Evolutionary conservation across 2,329 filamentous ascomycete genomes (phyloP), one percentile per base, ranked within the genome.

Genomic region (Chaetomium globosum): DNA sequence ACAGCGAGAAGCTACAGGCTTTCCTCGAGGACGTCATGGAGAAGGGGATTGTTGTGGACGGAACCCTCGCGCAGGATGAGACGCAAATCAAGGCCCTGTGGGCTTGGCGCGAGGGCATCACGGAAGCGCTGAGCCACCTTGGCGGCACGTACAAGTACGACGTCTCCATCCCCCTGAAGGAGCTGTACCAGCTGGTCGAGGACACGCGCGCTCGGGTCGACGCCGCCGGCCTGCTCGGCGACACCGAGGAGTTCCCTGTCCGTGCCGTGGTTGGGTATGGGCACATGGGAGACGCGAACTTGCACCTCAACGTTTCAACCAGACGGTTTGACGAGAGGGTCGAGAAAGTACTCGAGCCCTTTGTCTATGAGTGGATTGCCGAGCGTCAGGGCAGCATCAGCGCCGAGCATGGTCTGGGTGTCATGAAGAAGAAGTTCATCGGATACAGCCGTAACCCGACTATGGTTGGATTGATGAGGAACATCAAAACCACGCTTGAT

Each of bases 61-160:
- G 95, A 68, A 93, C 97, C 10, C 82, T 98, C 48, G 95, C 95
- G 1, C 90, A 98, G 78, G 91, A 97, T 74, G 92, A 96, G 78
- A 96, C 94, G 1, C 96, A 99, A 78, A 85, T 91, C 70, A 87
- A 87, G 74, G 83, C 89, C 3, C 84, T 99, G 59, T 99, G 95
- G 95, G 84, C 86, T 65, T 98, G 93, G 87, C 88, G 95, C 69
- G 95, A 99, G 81, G 92, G 93, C 71, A 92, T 99, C 71, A 89
- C 93, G 0, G 95, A 99, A 80, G 88, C 89, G 54, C 82, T 96
- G 30, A 91, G 91, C 68, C 93, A 97, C 77, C 92, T 90, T 79
- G 96, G 95, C 65, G 95, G 93, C 53, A 93, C 95, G 9, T 99
- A 99, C 85, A 99, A 99, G 80, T 99, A 99, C 77, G 95, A 99